Percentiles rank a stretch among this genome's conserved stretches.
Evolutionary conservation across 345 rosid species (phyloP).

Genomic region (Capsella bursapastoris): DNA sequence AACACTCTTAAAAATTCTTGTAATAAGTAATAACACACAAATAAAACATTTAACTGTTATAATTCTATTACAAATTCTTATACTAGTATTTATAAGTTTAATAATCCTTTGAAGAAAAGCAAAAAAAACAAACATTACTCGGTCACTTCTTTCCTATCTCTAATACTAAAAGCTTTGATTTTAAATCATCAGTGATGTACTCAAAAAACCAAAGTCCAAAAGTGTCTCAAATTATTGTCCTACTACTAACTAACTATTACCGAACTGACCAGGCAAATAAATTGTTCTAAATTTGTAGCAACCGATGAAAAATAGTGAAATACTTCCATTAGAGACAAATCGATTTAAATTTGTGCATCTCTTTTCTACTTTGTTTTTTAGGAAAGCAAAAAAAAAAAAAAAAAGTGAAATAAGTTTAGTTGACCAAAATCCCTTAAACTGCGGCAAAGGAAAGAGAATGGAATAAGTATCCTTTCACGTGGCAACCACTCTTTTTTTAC

Average conservation of each 20-base stretch:
- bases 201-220: neutral
- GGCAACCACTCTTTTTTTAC: constrained; percentile 25
- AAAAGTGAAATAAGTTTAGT: constrained; percentile 13
- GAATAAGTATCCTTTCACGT: constrained; percentile 34
- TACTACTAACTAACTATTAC: too few species aligned
- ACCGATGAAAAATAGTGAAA: neutral
- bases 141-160: neutral
- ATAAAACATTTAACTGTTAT: neutral
- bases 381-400: neutral
- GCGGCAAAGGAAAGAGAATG: constrained; percentile 21
- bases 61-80: neutral
- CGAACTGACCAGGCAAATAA: too few species aligned
- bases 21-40: neutral
- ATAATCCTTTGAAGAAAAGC: neutral
- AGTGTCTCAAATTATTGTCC: neutral
- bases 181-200: too few species aligned
- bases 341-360: neutral
- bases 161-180: neutral
- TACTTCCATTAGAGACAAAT: neutral
- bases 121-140: neutral
- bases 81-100: neutral
- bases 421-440: constrained; percentile 39
- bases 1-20: neutral
- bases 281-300: too few species aligned
- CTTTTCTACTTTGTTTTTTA: neutral